Conservation (phyloP, 192 early-diverging fungal genomes). For the Backusella westeae region DNA sequence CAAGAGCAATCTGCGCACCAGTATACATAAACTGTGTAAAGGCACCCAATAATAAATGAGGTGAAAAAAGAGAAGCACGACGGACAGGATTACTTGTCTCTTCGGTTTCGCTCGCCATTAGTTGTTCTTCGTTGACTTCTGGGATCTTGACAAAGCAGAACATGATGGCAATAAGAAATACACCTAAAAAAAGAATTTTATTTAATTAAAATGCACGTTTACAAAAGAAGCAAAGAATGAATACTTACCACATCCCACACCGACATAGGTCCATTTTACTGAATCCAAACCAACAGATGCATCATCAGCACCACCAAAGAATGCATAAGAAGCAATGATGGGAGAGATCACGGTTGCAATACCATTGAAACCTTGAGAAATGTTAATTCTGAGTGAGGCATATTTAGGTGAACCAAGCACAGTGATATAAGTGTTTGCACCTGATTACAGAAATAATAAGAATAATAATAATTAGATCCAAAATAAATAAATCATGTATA, state of each 20-base stretch:
- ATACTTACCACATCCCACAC: conserved; percentile 27
- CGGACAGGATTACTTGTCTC: conserved; percentile 8
- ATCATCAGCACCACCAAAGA: conserved; percentile 26
- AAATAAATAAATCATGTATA: neutral
- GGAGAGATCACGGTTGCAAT: conserved; percentile 28
- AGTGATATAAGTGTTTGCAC: conserved; percentile 36
- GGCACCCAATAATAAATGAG: conserved; percentile 27
- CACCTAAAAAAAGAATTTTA: neutral
- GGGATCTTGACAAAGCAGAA: conserved; percentile 31
- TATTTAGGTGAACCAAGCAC: conserved; percentile 19
- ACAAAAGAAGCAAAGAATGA: neutral
- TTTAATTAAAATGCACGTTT: neutral
- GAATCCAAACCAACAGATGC: conserved; percentile 4
- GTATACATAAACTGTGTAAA: conserved; percentile 33
- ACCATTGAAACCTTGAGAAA: conserved; percentile 36
- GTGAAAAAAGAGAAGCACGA: conserved; percentile 24
- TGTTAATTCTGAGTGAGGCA: conserved; percentile 31
- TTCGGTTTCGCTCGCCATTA: conserved; percentile 33
- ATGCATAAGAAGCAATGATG: conserved; percentile 34
- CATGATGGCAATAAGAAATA: conserved; percentile 26
- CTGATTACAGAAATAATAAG: neutral
- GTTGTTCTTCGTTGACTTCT: conserved; percentile 40
- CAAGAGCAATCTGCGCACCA: conserved; percentile 32
- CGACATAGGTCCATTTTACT: conserved; percentile 36
- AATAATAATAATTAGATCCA: neutral